Evolutionary conservation across 2,329 filamentous ascomycete species (phyloP).

Genomic region (Trichoderma endophyticum): DNA sequence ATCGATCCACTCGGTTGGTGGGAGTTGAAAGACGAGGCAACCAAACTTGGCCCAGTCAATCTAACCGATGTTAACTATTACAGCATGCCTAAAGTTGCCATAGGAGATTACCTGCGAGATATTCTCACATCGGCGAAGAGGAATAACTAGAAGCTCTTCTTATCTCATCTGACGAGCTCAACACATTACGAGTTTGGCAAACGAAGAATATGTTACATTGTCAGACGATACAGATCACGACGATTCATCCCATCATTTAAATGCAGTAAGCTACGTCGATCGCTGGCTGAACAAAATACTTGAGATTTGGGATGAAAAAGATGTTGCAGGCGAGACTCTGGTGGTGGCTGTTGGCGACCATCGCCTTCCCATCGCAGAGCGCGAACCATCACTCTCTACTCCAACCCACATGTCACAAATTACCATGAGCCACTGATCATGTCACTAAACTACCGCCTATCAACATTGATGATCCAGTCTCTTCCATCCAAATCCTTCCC

Average conservation of each 20-base stretch:
- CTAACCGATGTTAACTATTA: conserved; percentile 36
- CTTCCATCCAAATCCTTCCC: conserved; percentile 35
- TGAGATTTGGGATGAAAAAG: conserved; percentile 31
- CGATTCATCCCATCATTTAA: conserved; percentile 33
- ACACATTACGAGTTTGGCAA: conserved; percentile 33
- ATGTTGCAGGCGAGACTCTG: conserved; percentile 34
- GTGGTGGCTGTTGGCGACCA: conserved; percentile 36
- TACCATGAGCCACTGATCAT: conserved; percentile 34
- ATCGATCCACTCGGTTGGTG: conserved; percentile 27
- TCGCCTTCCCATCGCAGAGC: conserved; percentile 34
- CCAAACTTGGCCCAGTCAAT: conserved; percentile 31
- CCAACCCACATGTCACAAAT: conserved; percentile 33
- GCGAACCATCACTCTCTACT: conserved; percentile 31
- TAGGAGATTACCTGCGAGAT: conserved; percentile 35
- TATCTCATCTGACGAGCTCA: conserved; percentile 37
- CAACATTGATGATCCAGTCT: conserved; percentile 30
- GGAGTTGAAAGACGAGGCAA: conserved; percentile 29
- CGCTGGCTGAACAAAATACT: conserved; percentile 33
- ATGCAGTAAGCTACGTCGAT: conserved; percentile 32
- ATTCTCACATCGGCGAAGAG: conserved; percentile 24
- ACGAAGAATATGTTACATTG: conserved; percentile 23
- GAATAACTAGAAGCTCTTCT: conserved; percentile 33
- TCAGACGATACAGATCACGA: conserved; percentile 26
- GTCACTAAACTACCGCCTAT: conserved; percentile 30
- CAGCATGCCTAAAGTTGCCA: conserved; percentile 31